These are phyloP conservation scores for Perkinsus chesapeaki DNA, from an alignment of 169 alveolate species.

Conservation along the genomic window DNA sequence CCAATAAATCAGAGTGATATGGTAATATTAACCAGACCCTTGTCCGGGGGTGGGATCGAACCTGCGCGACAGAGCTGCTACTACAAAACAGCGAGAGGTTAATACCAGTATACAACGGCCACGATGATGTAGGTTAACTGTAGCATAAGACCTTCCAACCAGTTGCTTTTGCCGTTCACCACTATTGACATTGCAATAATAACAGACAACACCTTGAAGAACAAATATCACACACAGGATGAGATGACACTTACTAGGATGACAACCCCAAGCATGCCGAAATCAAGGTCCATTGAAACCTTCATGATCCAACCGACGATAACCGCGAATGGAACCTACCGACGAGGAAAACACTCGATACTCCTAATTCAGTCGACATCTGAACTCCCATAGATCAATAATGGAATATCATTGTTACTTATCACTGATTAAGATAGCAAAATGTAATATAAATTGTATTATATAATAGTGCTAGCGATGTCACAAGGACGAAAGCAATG, in stretches of 20 bases:
- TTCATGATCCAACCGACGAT: slow-evolving; percentile 68
- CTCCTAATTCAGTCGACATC: too few species aligned
- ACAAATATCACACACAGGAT: background rate
- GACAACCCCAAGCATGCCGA: slow-evolving; percentile 52
- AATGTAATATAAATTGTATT: background rate
- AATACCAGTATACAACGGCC: slow-evolving; percentile 44
- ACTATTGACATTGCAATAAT: slow-evolving; percentile 56
- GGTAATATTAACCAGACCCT: background rate
- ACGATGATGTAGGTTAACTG: slow-evolving; percentile 50
- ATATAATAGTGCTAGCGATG: background rate
- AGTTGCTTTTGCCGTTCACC: slow-evolving; percentile 54
- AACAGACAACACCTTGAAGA: slow-evolving; percentile 33
- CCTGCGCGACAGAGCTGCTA: background rate
- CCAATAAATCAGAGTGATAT: too few species aligned
- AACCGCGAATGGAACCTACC: slow-evolving; percentile 67
- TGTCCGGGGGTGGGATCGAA: background rate
- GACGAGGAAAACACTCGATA: background rate
- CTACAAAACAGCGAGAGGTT: background rate
- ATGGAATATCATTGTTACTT: too few species aligned
- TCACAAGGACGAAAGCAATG: background rate
- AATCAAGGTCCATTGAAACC: slow-evolving; percentile 64
- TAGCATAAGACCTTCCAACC: slow-evolving; percentile 47
- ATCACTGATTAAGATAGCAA: background rate
- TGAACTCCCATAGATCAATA: too few species aligned
- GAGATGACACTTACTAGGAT: background rate